Conservation (phyloP, 805 yeast species). For the Metschnikowia aberdeeniae region DNA sequence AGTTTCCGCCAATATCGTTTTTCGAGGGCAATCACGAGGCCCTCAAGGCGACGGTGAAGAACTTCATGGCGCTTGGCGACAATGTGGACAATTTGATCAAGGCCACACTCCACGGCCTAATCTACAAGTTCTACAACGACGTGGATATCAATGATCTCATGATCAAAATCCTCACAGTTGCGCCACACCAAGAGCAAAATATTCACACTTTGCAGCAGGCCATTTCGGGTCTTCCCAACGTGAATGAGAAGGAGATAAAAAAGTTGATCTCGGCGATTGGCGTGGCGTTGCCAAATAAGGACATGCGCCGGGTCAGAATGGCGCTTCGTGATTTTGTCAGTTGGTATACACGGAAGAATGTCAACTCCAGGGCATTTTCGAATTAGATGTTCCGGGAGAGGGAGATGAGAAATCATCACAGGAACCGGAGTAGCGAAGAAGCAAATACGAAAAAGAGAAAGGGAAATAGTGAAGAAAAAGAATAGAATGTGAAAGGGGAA, state of each 20-base stretch:
- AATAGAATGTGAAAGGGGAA: too few species aligned
- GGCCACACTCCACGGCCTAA: slow-evolving; percentile 59
- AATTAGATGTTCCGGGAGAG: not conserved
- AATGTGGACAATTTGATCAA: slow-evolving; percentile 57
- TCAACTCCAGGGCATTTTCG: slow-evolving; percentile 25
- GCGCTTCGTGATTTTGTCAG: slow-evolving; percentile 72
- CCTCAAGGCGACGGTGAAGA: slow-evolving; percentile 52
- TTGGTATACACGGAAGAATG: slow-evolving; percentile 79
- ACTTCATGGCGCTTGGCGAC: slow-evolving; percentile 36
- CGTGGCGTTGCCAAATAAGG: slow-evolving; percentile 61
- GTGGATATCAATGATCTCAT: slow-evolving; percentile 75
- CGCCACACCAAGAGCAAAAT: slow-evolving; percentile 42
- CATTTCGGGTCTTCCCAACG: slow-evolving; percentile 56
- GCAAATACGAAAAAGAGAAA: too few species aligned
- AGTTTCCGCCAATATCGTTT: slow-evolving; percentile 72
- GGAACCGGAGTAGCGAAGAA: too few species aligned
- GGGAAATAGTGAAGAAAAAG: too few species aligned
- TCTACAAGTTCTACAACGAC: slow-evolving; percentile 67
- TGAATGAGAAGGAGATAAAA: slow-evolving; percentile 62
- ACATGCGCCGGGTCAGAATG: slow-evolving; percentile 68
- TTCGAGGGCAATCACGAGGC: slow-evolving; percentile 37
- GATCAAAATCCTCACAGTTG: slow-evolving; percentile 53
- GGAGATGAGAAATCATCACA: too few species aligned
- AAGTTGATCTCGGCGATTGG: slow-evolving; percentile 56
- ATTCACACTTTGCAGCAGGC: slow-evolving; percentile 61